Conservation (phyloP, 2,329 filamentous ascomycete species). For the Aspergillus uvarum region DNA sequence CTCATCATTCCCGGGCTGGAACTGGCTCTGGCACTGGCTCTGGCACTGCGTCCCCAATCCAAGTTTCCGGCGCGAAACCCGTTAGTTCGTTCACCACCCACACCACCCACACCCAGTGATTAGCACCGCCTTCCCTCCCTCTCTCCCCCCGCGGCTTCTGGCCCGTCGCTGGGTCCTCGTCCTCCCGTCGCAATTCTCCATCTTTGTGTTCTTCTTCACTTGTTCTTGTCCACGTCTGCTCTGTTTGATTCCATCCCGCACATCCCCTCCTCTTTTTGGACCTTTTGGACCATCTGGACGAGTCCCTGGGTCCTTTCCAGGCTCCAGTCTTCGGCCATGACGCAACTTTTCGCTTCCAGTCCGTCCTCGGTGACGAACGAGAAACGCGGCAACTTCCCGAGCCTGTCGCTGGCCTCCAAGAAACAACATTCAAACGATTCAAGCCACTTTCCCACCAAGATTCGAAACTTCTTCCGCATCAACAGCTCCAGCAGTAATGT, state of each 20-base stretch:
- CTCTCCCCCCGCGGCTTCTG: constrained; percentile 19
- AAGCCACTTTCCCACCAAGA: constrained; percentile 59
- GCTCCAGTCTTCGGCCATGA: constrained; percentile 34
- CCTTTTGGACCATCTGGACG: not conserved
- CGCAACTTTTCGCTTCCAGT: constrained; percentile 44
- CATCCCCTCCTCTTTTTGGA: not conserved
- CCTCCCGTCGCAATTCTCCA: constrained; percentile 9
- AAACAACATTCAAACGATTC: constrained; percentile 47
- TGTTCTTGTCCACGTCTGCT: not conserved
- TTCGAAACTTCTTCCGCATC: constrained; percentile 70
- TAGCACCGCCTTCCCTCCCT: constrained; percentile 17
- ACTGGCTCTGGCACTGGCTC: constrained; percentile 20
- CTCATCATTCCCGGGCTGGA: constrained; percentile 27
- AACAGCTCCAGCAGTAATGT: constrained; percentile 53
- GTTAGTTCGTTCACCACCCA: not conserved
- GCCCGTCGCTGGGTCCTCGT: constrained; percentile 12
- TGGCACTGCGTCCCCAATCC: constrained; percentile 15
- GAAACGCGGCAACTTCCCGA: constrained; percentile 48
- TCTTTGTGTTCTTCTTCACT: not conserved
- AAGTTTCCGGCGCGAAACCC: constrained; percentile 10
- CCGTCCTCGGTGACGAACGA: constrained; percentile 45
- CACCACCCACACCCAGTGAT: not conserved
- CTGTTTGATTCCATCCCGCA: not conserved
- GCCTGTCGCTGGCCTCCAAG: constrained; percentile 46
- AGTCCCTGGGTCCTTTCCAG: not conserved